phyloP scores from a whole-genome alignment of 495 filamentous ascomycete species.

The Aspergillus affinis region DNA sequence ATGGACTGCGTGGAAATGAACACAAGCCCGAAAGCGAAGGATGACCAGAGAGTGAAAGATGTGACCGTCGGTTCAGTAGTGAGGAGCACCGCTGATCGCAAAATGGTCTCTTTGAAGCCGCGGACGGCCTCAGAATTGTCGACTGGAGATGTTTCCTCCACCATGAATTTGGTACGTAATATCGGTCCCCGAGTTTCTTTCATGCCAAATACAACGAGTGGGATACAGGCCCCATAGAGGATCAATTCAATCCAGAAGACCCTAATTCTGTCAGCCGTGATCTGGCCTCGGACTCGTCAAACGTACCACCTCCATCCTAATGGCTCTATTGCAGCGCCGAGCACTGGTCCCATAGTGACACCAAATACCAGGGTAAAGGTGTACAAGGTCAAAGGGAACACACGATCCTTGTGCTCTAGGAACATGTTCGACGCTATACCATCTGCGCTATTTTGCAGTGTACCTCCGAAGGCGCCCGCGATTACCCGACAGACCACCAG shows the following conservation, averaged over 20 bases:
- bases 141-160: neutral
- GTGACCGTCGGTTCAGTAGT: conserved; percentile 15
- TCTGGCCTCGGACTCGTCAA: neutral
- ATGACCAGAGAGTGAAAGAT: conserved; percentile 14
- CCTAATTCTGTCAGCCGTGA: conserved; percentile 6
- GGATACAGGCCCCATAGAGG: conserved; percentile 6
- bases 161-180: conserved; percentile 4
- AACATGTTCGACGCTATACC: conserved; percentile 15
- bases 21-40: conserved; percentile 15
- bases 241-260: conserved; percentile 20
- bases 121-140: neutral
- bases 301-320: conserved; percentile 17
- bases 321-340: conserved; percentile 10
- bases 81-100: conserved; percentile 11
- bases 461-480: conserved; percentile 20
- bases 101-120: conserved; percentile 12
- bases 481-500: conserved; percentile 20
- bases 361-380: conserved; percentile 12
- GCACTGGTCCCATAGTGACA: conserved; percentile 13
- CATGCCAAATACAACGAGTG: conserved; percentile 11
- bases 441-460: conserved; percentile 15
- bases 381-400: conserved; percentile 13
- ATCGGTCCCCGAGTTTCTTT: conserved; percentile 12
- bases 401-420: conserved; percentile 7
- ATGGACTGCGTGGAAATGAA: conserved; percentile 19